A percentile compares a stretch with the other conserved stretches of the same genome.
These are phyloP conservation scores for Exophiala calicioides DNA, from an alignment of 2,329 filamentous ascomycete genomes.

Conservation along the genomic window DNA sequence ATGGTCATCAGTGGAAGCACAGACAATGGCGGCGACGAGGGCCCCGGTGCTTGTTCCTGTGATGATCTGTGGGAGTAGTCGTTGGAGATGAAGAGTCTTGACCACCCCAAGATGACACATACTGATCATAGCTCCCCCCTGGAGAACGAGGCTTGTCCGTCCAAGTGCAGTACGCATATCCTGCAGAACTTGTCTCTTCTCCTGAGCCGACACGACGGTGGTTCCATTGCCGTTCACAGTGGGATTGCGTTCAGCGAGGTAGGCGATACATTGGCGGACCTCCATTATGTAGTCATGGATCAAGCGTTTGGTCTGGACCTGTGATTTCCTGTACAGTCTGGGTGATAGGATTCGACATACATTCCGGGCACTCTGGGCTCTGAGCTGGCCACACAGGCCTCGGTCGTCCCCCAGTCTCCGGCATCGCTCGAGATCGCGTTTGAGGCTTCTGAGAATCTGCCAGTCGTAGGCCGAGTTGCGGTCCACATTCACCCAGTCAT, in stretches of 20 bases:
- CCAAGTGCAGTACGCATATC: conserved; percentile 88
- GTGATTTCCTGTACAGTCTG: conserved; percentile 78
- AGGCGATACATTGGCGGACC: conserved; percentile 76
- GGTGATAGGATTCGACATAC: conserved; percentile 86
- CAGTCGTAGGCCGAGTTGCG: conserved; percentile 22
- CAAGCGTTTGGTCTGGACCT: conserved; percentile 83
- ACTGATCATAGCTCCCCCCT: conserved; percentile 89
- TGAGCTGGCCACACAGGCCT: conserved; percentile 22
- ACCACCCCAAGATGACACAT: conserved; percentile 88
- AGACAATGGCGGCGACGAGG: conserved; percentile 79
- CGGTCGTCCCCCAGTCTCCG: conserved; percentile 20
- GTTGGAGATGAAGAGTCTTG: conserved; percentile 78
- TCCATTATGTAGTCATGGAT: conserved; percentile 90
- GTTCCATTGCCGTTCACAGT: conserved; percentile 51
- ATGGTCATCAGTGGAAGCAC: conserved; percentile 75
- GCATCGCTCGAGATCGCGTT: conserved; percentile 23
- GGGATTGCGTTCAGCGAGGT: conserved; percentile 69
- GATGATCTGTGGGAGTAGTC: conserved; percentile 81
- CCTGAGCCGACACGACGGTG: conserved; percentile 65
- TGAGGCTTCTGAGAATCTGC: conserved; percentile 19
- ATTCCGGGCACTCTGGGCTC: conserved; percentile 62
- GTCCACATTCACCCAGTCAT: conserved; percentile 18
- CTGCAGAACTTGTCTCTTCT: conserved; percentile 81
- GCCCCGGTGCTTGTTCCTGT: conserved; percentile 85
- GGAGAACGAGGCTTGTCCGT: conserved; percentile 78